phyloP scores from a whole-genome alignment of 495 filamentous ascomycete species.

The Pseudomonodictys pantanalensis region DNA sequence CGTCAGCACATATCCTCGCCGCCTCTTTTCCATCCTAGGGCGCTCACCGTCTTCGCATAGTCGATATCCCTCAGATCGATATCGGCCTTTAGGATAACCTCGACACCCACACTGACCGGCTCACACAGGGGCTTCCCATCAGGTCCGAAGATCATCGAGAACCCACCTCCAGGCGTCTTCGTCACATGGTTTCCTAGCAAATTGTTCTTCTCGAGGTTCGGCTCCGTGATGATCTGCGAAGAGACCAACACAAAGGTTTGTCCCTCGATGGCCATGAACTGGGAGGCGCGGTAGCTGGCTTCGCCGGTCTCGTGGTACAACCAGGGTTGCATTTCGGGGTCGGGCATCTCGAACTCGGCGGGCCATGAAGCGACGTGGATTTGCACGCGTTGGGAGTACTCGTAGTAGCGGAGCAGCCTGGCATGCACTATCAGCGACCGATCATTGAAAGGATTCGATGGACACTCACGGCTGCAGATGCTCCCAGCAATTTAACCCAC shows the following conservation, averaged over 20 bases:
- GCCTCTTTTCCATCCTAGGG: too few relatives aligned
- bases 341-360: conserved; percentile 28
- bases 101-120: conserved; percentile 25
- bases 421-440: neutral
- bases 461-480: conserved; percentile 36
- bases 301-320: conserved; percentile 35
- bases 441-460: neutral
- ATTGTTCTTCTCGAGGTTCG: conserved; percentile 36
- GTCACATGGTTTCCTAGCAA: conserved; percentile 30
- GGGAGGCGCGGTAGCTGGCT: conserved; percentile 23
- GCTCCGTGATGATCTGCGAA: conserved; percentile 28
- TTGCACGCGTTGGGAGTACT: conserved; percentile 39
- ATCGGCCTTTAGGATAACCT: conserved; percentile 40
- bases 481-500: conserved; percentile 41
- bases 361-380: conserved; percentile 44
- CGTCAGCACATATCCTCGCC: too few relatives aligned
- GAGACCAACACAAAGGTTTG: conserved; percentile 22
- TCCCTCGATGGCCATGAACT: conserved; percentile 28
- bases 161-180: conserved; percentile 37
- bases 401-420: conserved; percentile 38
- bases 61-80: conserved; percentile 39
- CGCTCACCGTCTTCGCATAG: conserved; percentile 27
- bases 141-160: conserved; percentile 39
- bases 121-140: conserved; percentile 37
- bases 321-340: conserved; percentile 33